Percentiles rank a stretch among this genome's conserved stretches.
phyloP scores from a whole-genome alignment of 768 basidiomycete species.

The Tricholoma saponaceum region DNA sequence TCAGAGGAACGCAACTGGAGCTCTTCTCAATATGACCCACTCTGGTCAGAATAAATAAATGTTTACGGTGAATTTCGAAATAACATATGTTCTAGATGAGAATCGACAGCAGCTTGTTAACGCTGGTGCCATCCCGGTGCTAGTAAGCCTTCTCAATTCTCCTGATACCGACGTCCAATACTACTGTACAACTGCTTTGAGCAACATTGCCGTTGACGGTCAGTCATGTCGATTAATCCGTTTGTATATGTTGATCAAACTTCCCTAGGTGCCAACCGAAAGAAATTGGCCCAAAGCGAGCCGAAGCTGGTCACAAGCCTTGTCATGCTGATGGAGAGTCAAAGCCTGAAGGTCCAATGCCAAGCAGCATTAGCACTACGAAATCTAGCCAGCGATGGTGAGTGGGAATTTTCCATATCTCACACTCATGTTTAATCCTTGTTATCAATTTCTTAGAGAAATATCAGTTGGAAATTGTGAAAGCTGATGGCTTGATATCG shows the following conservation, averaged over 20 bases:
- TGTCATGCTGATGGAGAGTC: conserved; percentile 94
- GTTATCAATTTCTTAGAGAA: conserved; percentile 58
- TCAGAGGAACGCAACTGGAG: conserved; percentile 97
- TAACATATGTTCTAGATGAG: conserved; percentile 59
- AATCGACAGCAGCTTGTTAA: conserved; percentile 98
- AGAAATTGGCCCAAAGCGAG: conserved; percentile 91
- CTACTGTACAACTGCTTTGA: conserved; percentile 97
- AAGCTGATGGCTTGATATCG: conserved; percentile 87
- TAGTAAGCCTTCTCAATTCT: conserved; percentile 90
- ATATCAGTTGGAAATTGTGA: conserved; percentile 98
- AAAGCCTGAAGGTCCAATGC: conserved; percentile 97
- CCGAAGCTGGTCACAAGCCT: conserved; percentile 92
- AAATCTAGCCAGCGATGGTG: conserved; percentile 96
- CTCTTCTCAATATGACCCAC: conserved; percentile 98
- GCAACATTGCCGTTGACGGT: conserved; percentile 98
- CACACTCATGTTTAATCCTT: not conserved
- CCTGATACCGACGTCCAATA: conserved; percentile 99
- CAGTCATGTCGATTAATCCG: conserved; percentile 3
- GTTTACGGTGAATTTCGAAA: conserved; percentile 1
- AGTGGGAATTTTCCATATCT: conserved; percentile 14
- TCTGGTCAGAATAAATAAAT: conserved; percentile 57
- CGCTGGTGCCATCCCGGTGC: conserved; percentile 96
- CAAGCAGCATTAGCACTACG: conserved; percentile 95
- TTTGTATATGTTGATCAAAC: not conserved
- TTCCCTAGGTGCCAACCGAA: conserved; percentile 71